Evolutionary conservation across 2,329 filamentous ascomycete genomes (phyloP).

Genomic region (Huntiella moniliformis): DNA sequence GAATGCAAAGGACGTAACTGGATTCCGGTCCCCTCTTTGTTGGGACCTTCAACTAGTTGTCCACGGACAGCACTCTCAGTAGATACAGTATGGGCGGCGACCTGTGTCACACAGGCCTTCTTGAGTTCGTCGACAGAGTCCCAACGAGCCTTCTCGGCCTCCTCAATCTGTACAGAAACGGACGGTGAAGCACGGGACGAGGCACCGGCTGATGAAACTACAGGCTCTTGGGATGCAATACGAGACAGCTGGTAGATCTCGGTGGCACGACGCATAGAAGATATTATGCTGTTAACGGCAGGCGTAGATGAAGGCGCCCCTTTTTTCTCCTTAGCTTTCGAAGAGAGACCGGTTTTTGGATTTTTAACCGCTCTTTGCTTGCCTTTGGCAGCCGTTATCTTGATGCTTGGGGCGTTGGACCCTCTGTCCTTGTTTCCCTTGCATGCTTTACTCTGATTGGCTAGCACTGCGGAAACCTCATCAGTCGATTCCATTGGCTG

Average conservation of each 20-base stretch:
- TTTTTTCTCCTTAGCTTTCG: background rate
- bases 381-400: background rate
- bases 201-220: conserved; percentile 1
- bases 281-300: conserved; percentile 1
- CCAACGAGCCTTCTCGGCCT: conserved; percentile 14
- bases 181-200: background rate
- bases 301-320: background rate
- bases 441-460: conserved; percentile 7
- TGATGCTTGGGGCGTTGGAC: conserved; percentile 4
- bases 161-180: conserved; percentile 1
- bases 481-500: conserved; percentile 10
- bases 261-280: conserved; percentile 9
- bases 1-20: conserved; percentile 7
- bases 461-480: background rate
- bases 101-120: conserved; percentile 3
- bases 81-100: conserved; percentile 19
- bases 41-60: background rate
- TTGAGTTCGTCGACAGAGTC: conserved; percentile 9
- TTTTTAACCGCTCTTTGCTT: background rate
- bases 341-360: background rate
- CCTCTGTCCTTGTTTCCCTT: conserved; percentile 4
- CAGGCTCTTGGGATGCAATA: conserved; percentile 2
- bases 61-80: conserved; percentile 23
- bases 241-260: conserved; percentile 7
- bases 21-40: conserved; percentile 1